Conservation (phyloP, 1,284 basidiomycete genomes). For the Sparassis latifolia region DNA sequence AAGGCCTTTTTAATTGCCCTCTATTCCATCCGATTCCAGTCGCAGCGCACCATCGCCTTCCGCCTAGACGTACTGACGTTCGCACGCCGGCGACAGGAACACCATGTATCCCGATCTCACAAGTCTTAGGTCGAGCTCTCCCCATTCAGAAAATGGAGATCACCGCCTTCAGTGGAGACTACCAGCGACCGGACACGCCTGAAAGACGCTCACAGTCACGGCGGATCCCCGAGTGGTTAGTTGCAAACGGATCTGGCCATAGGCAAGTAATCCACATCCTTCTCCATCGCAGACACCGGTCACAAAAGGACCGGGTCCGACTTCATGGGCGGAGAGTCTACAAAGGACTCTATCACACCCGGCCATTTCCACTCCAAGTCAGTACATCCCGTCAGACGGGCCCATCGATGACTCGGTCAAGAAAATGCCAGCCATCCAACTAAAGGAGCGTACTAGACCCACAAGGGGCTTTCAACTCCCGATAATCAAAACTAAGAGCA, state of each 20-base stretch:
- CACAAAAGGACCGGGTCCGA: conserved; percentile 14
- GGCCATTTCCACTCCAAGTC: conserved; percentile 10
- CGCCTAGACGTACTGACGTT: conserved; percentile 8
- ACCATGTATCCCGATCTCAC: conserved; percentile 37
- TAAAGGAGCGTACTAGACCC: conserved; percentile 8
- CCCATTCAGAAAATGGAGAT: conserved; percentile 29
- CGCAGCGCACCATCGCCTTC: conserved; percentile 11
- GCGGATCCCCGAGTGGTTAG: conserved; percentile 31
- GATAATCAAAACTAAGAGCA: not conserved
- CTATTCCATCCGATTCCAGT: conserved; percentile 9
- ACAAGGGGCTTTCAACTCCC: not conserved
- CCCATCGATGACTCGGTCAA: conserved; percentile 20
- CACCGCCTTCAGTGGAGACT: conserved; percentile 30
- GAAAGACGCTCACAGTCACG: conserved; percentile 15
- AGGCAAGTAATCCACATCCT: conserved; percentile 35
- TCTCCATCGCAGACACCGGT: conserved; percentile 16
- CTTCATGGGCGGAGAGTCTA: conserved; percentile 3
- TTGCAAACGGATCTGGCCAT: conserved; percentile 33
- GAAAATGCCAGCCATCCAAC: conserved; percentile 12
- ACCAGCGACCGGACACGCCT: conserved; percentile 25
- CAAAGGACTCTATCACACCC: conserved; percentile 3
- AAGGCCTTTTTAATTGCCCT: conserved; percentile 7
- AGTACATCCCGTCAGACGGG: conserved; percentile 18
- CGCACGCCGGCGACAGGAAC: conserved; percentile 21
- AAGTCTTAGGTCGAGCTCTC: conserved; percentile 30